Evolutionary conservation across 768 basidiomycete genomes (phyloP).

Genomic region (Mycena pura): DNA sequence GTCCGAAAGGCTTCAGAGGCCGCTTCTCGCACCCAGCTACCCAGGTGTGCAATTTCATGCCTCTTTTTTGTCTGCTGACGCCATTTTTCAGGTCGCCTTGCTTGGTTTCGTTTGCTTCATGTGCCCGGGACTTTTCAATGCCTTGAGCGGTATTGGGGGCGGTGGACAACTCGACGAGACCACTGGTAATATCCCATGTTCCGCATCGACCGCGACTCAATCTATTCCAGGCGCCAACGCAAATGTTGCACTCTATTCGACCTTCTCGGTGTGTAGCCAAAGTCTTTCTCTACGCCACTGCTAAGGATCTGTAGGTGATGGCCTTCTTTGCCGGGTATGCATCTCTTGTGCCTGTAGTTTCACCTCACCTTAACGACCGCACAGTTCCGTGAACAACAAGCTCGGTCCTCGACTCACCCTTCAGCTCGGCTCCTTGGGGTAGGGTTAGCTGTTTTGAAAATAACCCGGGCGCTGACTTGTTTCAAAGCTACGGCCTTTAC

Average conservation of each 20-base stretch:
- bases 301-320: constrained; percentile 5
- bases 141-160: constrained; percentile 79
- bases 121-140: constrained; percentile 75
- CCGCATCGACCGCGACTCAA: not conserved
- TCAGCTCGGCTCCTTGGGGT: constrained; percentile 75
- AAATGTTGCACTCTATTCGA: constrained; percentile 69
- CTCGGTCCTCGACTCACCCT: constrained; percentile 81
- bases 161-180: constrained; percentile 74
- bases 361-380: not conserved
- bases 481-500: constrained; percentile 52
- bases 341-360: not conserved
- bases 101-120: constrained; percentile 67
- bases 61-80: not conserved
- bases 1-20: constrained; percentile 53
- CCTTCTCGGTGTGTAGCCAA: constrained; percentile 52
- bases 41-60: constrained; percentile 42
- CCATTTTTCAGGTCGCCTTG: constrained; percentile 43
- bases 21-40: constrained; percentile 60
- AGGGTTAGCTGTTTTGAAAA: constrained; percentile 36
- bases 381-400: constrained; percentile 79
- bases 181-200: constrained; percentile 43
- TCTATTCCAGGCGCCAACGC: constrained; percentile 57
- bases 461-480: not conserved
- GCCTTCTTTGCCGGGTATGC: constrained; percentile 78
- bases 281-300: constrained; percentile 38